Evolutionary conservation across 2,329 filamentous ascomycete genomes (phyloP).

Genomic region (Fusarium sp.): DNA sequence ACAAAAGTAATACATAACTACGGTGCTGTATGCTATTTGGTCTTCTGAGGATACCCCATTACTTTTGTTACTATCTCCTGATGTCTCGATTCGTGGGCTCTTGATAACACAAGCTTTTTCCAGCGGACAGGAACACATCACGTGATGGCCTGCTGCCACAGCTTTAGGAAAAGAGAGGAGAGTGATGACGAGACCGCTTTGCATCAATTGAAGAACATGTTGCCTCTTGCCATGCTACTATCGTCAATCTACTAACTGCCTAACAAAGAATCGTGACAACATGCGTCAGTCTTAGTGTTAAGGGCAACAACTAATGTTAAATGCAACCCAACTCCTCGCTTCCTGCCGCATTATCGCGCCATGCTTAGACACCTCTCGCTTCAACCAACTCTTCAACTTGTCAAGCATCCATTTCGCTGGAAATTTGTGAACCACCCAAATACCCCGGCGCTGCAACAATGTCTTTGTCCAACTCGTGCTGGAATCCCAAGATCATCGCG

Average conservation of each 20-base stretch:
- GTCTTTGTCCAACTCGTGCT: constrained; percentile 36
- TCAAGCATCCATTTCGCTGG: constrained; percentile 37
- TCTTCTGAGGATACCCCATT: no score
- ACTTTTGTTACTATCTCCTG: no score
- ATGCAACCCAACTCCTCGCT: constrained; percentile 20
- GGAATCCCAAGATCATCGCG: constrained; percentile 43
- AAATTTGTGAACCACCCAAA: constrained; percentile 41
- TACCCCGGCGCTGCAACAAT: constrained; percentile 37
- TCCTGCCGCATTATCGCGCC: not conserved
- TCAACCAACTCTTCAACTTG: constrained; percentile 19
- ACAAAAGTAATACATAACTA: no score
- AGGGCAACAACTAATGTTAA: not conserved
- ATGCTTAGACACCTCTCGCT: constrained; percentile 2
- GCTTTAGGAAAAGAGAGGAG: not conserved
- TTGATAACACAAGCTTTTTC: no score
- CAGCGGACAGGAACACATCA: constrained; percentile 24
- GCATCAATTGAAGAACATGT: not conserved
- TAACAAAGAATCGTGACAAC: constrained; percentile 1
- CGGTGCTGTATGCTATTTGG: no score
- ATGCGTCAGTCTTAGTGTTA: constrained; percentile 9
- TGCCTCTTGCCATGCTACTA: not conserved
- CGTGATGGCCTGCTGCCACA: no score
- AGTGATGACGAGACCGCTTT: constrained; percentile 6
- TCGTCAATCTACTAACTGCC: constrained; percentile 12
- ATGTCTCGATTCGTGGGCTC: no score